Base-by-base conservation (phyloP, 371 early-diverging fungal genomes). In the Blakeslea trispora region DNA sequence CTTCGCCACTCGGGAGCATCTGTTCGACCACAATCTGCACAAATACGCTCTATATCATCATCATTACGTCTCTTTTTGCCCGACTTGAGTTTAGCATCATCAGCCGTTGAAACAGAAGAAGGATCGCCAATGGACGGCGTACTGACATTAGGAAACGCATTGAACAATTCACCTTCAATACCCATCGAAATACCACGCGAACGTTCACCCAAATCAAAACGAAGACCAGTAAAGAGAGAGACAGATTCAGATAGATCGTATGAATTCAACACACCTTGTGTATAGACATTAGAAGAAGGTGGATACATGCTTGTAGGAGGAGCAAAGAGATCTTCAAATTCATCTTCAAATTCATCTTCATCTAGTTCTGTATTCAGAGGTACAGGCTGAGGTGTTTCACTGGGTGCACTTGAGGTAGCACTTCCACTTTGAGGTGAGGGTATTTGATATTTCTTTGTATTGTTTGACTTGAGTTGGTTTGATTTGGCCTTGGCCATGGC, bases 1-100 rank as follows among this genome's bases (percentile, higher is more conserved):
- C 83, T 81, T 51, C 94, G 81, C 94, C 95, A 95, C 52, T 88
- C 89, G 2, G 93, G 91, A 0, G 92, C 88, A 45, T 85, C 82
- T 0, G 87, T 88, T 14, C 87, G 87, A 28, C 81, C 81, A 77
- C 94, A 94, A n/a, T 75, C 77, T 22, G 70, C 64, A 39, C 66
- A 77, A 17, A 70, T 56, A 45, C 64, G 57, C 24, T 62, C 63
- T 18, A 39, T 19, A 6, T 62, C 51, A 22, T 55, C 55, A 41
- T 64, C 64, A 28, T 44, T 55, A 35, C 56, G 58, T 55, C 62
- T 67, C 59, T 61, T 61, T 45, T 66, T 66, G 9, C 48, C 61
- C 15, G 47, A 11, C 45, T 58, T 66, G 42, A 52, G 47, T 14
- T 54, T 49, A 15, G 57, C 58, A 19, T 37, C 22, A 13, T 39